Evolutionary conservation across 176 grass and related monocot genomes (phyloP).

Genomic region (Oryza coarctata): DNA sequence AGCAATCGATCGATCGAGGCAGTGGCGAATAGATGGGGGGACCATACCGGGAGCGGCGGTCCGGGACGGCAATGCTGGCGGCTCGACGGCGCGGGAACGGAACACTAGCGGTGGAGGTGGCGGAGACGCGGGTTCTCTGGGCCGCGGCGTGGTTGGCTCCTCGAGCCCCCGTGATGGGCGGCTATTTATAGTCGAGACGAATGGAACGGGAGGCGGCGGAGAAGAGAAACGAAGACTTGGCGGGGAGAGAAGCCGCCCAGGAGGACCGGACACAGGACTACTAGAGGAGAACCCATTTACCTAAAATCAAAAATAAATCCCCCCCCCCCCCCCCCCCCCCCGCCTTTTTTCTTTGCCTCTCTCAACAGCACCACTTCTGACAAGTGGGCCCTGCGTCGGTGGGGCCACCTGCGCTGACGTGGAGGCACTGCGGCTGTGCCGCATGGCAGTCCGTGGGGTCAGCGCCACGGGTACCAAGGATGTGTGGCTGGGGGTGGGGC

Average conservation of each 20-base stretch:
- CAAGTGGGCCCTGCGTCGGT: too few species aligned
- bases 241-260: neutral
- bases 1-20: neutral
- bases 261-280: neutral
- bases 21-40: neutral
- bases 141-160: neutral
- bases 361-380: too few species aligned
- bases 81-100: neutral
- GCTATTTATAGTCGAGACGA: constrained; percentile 36
- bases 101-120: constrained; percentile 7
- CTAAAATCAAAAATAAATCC: too few species aligned
- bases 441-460: too few species aligned
- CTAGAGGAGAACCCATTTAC: too few species aligned
- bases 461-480: too few species aligned
- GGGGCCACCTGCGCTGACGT: too few species aligned
- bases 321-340: too few species aligned
- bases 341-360: too few species aligned
- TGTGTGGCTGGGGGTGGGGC: neutral
- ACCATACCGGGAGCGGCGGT: constrained; percentile 17
- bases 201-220: neutral
- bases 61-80: constrained; percentile 29
- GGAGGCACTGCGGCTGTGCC: too few species aligned
- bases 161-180: neutral
- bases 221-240: neutral
- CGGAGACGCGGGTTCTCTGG: neutral